Evolutionary conservation across 2,329 filamentous ascomycete genomes (phyloP), one percentile per base, ranked within the genome.

Genomic region (Hypoxylon sp.): DNA sequence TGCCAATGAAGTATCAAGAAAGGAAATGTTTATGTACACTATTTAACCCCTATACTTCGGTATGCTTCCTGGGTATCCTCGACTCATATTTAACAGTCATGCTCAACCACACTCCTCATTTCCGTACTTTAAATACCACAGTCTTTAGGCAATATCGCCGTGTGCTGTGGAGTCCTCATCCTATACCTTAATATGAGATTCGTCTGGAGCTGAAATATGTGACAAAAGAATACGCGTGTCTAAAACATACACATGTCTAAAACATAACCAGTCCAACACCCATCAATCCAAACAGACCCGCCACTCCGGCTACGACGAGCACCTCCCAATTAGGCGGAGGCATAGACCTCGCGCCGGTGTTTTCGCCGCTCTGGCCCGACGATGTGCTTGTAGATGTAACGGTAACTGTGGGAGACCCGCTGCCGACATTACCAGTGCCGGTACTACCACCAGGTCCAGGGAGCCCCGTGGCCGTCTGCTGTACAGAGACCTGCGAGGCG

Each of bases 401-500:
- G 3, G 63, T 67, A 0, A 51, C 33, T 2, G 60, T 69, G 29
- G 59, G 8, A 9, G 59, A 46, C 3, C 66, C 71, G 39, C 55
- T 69, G 22, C 59, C 65, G 17, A 42, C 42, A 29, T 31, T 59
- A 9, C 59, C 60, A 31, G 60, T 59, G 17, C 70, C 39, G 10
- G 39, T 44, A 44, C 39, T 44, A 29, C 35, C 55, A 5, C 63
- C 60, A 31, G 60, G 51, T n/a, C 71, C 65, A 1, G 74, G 68
- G 11, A 70, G 50, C 8, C 67, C 71, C 14, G 73, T 74, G 17
- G 74, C 65, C 6, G 76, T 74, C 53, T 72, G 71, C 9, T 63
- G 69, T 13, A 59, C 70, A 13, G 67, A 52, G 57, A 71, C 74
- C 72, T 81, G 80, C 60, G 80, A 78, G 39, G 75, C 74, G 59